Evolutionary conservation across 129 eudicot genomes (phyloP).

Genomic region (Heracleum sosnowskyi): DNA sequence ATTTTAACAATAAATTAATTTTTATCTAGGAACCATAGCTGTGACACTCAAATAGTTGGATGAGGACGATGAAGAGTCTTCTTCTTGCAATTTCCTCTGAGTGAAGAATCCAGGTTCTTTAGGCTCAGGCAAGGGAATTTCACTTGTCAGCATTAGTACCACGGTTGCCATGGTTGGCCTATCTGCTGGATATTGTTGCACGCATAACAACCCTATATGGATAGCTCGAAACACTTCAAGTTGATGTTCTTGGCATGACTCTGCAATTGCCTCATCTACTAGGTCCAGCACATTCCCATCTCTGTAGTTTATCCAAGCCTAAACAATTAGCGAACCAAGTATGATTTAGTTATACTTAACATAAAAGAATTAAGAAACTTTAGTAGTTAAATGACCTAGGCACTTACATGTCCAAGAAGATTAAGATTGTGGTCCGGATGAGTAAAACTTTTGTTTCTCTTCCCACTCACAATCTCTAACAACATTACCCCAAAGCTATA

Average conservation of each 20-base stretch:
- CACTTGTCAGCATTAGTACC: slow-evolving; percentile 33
- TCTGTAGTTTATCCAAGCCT: slow-evolving; percentile 16
- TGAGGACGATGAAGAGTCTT: not conserved
- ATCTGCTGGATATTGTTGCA: slow-evolving; percentile 33
- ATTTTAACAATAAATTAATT: not conserved
- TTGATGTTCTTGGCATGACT: not conserved
- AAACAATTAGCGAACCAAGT: not conserved
- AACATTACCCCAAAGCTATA: slow-evolving; percentile 35
- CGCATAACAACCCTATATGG: slow-evolving; percentile 34
- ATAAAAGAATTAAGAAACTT: not conserved
- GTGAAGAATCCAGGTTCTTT: slow-evolving; percentile 25
- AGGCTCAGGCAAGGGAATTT: slow-evolving; percentile 26
- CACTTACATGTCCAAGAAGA: slow-evolving; percentile 47
- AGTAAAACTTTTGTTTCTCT: slow-evolving; percentile 29
- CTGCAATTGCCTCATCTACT: slow-evolving; percentile 1
- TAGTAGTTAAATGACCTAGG: not conserved
- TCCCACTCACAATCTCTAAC: slow-evolving; percentile 33
- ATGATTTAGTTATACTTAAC: too few species aligned
- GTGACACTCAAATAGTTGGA: not conserved
- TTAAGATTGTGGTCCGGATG: slow-evolving; percentile 35
- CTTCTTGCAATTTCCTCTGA: not conserved
- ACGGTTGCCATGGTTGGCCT: slow-evolving; percentile 40
- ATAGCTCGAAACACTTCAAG: slow-evolving; percentile 15
- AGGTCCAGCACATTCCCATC: slow-evolving; percentile 11
- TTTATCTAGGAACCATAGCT: not conserved